Conservation (phyloP, 2,329 filamentous ascomycete genomes). For the Coniochaeta prunicola region DNA sequence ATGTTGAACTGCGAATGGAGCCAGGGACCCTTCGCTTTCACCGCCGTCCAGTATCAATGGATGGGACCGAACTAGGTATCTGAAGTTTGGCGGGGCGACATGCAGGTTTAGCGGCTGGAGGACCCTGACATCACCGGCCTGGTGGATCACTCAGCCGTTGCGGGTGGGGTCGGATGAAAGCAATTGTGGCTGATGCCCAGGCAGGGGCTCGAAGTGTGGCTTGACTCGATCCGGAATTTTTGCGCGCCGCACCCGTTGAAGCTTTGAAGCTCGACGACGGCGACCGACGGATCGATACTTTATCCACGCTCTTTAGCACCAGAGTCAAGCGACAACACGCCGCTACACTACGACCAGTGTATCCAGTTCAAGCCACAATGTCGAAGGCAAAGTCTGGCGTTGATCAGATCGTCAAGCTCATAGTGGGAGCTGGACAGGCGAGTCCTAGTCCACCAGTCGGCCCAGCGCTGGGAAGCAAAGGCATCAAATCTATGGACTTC, state of each 20-base stretch:
- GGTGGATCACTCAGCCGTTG: neutral
- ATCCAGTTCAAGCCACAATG: constrained; percentile 29
- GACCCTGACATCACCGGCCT: neutral
- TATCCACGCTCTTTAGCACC: neutral
- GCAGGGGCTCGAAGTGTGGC: neutral
- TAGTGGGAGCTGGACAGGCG: constrained; percentile 92
- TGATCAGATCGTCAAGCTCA: constrained; percentile 88
- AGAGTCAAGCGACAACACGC: neutral
- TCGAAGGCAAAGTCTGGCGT: constrained; percentile 39
- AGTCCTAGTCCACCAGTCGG: constrained; percentile 93
- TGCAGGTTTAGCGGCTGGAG: neutral
- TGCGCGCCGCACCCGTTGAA: neutral
- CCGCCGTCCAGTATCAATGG: neutral
- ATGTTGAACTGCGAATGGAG: neutral
- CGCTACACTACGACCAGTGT: neutral
- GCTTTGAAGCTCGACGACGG: neutral
- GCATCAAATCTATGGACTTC: constrained; percentile 99
- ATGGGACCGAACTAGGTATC: neutral
- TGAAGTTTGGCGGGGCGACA: neutral
- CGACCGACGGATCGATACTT: neutral
- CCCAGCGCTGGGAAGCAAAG: constrained; percentile 92
- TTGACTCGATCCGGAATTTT: neutral
- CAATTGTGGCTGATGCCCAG: neutral
- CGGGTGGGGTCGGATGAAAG: neutral
- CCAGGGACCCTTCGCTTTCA: constrained; percentile 2